Evolutionary conservation across 371 early-diverging fungal genomes (phyloP).

Genomic region (Mucor piriformis): DNA sequence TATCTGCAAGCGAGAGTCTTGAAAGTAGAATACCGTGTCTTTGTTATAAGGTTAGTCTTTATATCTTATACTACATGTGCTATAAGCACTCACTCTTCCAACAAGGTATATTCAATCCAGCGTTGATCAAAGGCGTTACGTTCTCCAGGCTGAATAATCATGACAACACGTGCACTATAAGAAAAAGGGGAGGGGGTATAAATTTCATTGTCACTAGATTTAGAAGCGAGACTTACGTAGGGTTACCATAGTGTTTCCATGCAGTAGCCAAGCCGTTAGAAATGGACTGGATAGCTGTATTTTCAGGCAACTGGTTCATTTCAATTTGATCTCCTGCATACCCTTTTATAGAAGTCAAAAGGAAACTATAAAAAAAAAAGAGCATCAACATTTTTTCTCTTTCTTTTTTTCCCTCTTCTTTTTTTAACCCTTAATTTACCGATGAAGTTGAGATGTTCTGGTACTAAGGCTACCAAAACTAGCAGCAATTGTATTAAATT

Average conservation of each 20-base stretch:
- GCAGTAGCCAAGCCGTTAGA: conserved; percentile 84
- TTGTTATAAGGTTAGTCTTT: no score
- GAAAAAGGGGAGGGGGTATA: background rate
- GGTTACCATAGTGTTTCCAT: conserved; percentile 75
- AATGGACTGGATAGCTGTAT: conserved; percentile 71
- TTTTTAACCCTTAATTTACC: conserved; percentile 44
- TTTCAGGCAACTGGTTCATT: conserved; percentile 68
- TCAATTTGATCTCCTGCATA: conserved; percentile 49
- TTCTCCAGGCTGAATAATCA: conserved; percentile 94
- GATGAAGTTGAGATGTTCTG: conserved; percentile 77
- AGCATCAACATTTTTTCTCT: background rate
- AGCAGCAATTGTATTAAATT: conserved; percentile 94
- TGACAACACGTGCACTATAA: conserved; percentile 78
- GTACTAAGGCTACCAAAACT: conserved; percentile 89
- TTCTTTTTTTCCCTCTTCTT: background rate
- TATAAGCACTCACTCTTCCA: conserved; percentile 72
- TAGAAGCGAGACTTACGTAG: conserved; percentile 51
- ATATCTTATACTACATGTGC: no score
- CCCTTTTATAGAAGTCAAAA: conserved; percentile 59
- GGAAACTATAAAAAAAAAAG: conserved; percentile 55
- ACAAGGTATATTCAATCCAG: conserved; percentile 84
- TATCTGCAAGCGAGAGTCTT: conserved; percentile 70
- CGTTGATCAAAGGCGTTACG: conserved; percentile 95
- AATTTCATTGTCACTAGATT: no score
- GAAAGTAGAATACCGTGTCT: conserved; percentile 70